Base-by-base conservation (phyloP, 139 green algal species). In the Nannochloris sp. region DNA sequence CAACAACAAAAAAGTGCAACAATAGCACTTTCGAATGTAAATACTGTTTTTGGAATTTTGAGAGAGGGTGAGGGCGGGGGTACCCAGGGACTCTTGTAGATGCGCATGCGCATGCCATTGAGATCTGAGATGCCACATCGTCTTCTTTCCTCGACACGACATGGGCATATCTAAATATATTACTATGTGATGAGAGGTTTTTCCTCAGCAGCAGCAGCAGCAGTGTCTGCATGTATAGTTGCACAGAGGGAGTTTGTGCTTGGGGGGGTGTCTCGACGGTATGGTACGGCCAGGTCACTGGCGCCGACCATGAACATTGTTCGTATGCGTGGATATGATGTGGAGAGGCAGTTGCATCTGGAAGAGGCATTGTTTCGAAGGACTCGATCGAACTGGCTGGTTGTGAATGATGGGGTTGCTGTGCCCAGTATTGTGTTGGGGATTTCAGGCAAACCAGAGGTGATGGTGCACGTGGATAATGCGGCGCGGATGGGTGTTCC, bases 401-500 rank as follows among this genome's bases (percentile, higher is more conserved):
- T 97, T 1, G 8, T 97, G 0, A 96, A 96, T 56, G 82, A 93
- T 58, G 91, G 89, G 2, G 73, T 78, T 0, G 62, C 81, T 13
- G n/a, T 74, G 0, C 79, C 84, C 0, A 69, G 83, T 26, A 79
- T 95, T 13, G 88, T 96, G 6, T 73, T 96, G 72, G 90, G 90
- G n/a, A 91, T 96, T 17, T 96, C 89, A 10, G 89, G 89, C 87
- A 95, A 91, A 71, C 67, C 83, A 6, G 59, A 83, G 4, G 72
- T 92, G 36, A 68, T 95, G 40, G 72, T 96, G 9, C 49, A 96
- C 55, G 20, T 82, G 16, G 37, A 66, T 1, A 40, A 69, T 45
- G 87, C 83, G 2, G 43, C 63, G 2, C n/a, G 74, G 10, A 44
- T 53, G 8, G 60, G 67, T 3, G 66, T 95, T 1, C 73, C 73